phyloP scores from a whole-genome alignment of 208 protist genomes.

The Crithidia fasciculata region DNA sequence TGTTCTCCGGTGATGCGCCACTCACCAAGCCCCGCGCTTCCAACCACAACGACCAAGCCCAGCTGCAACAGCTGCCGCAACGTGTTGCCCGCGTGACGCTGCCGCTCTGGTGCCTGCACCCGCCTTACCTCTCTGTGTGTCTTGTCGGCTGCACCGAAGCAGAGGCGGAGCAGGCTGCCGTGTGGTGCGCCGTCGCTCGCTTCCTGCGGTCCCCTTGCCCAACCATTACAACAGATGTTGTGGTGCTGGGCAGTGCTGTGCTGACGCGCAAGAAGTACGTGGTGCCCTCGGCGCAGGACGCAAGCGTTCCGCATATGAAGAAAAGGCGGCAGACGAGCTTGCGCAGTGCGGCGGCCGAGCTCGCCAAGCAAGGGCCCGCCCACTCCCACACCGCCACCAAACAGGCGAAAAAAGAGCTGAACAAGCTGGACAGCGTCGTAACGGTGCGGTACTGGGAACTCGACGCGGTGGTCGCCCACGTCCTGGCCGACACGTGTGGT shows the following conservation, averaged over 20 bases:
- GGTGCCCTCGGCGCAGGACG: neutral
- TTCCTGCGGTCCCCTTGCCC: constrained; percentile 64
- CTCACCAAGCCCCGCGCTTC: too few species aligned
- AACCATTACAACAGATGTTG: constrained; percentile 65
- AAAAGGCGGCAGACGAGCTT: too few species aligned
- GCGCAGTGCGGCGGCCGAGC: too few species aligned
- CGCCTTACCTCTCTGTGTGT: constrained; percentile 54
- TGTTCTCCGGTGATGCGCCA: too few species aligned
- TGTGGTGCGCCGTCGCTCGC: constrained; percentile 48
- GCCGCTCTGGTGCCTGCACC: constrained; percentile 31
- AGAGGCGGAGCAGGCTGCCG: constrained; percentile 37
- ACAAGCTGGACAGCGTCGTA: neutral
- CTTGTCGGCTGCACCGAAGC: constrained; percentile 56
- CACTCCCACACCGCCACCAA: too few species aligned
- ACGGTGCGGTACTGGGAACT: constrained; percentile 30
- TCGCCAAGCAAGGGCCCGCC: too few species aligned
- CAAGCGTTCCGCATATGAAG: neutral
- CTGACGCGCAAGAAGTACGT: constrained; percentile 26
- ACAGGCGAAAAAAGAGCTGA: neutral
- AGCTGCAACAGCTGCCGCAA: neutral
- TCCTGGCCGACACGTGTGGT: constrained; percentile 32
- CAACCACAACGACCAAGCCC: neutral
- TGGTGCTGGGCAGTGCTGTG: constrained; percentile 68
- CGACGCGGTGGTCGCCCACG: constrained; percentile 18
- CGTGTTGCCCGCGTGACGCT: neutral